These are phyloP conservation scores for Triticum timopheevii DNA, from an alignment of 176 grass and related monocot species.

Conservation along the genomic window DNA sequence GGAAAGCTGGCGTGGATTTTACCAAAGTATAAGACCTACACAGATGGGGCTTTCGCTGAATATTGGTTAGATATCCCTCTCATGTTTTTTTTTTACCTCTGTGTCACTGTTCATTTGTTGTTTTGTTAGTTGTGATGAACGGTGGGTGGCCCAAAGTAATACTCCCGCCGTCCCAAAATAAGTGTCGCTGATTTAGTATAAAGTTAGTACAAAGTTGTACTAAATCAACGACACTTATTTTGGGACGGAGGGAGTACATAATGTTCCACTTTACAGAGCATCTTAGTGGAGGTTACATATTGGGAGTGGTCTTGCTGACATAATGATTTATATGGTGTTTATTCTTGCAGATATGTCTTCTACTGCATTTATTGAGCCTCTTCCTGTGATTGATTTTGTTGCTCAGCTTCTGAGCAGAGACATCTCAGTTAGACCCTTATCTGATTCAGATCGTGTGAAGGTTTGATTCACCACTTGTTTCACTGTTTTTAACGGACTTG, in stretches of 20 bases:
- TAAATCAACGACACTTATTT: no score
- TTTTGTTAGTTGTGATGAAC: slow-evolving; percentile 6
- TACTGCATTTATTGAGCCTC: slow-evolving; percentile 84
- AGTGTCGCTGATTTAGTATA: no score
- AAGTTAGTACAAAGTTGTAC: no score
- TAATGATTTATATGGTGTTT: slow-evolving; percentile 8
- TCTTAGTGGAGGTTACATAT: not conserved
- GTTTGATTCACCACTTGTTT: slow-evolving; percentile 28
- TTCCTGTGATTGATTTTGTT: slow-evolving; percentile 90
- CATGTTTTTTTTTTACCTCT: not conserved
- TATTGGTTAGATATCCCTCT: slow-evolving; percentile 57
- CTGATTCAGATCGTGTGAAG: slow-evolving; percentile 94
- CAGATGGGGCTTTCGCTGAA: slow-evolving; percentile 96
- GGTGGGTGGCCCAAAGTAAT: not conserved
- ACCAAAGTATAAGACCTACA: slow-evolving; percentile 91
- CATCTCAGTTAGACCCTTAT: slow-evolving; percentile 77
- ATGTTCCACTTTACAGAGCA: not conserved
- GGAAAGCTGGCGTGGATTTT: slow-evolving; percentile 95
- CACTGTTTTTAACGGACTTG: not conserved
- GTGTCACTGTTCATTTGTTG: not conserved
- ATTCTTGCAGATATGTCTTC: slow-evolving; percentile 82
- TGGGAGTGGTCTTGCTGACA: not conserved
- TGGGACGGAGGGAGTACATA: not conserved
- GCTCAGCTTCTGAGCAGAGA: slow-evolving; percentile 90
- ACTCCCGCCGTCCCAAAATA: no score